phyloP scores from a whole-genome alignment of 345 rosid genomes.

The Lumnitzera littorea region DNA sequence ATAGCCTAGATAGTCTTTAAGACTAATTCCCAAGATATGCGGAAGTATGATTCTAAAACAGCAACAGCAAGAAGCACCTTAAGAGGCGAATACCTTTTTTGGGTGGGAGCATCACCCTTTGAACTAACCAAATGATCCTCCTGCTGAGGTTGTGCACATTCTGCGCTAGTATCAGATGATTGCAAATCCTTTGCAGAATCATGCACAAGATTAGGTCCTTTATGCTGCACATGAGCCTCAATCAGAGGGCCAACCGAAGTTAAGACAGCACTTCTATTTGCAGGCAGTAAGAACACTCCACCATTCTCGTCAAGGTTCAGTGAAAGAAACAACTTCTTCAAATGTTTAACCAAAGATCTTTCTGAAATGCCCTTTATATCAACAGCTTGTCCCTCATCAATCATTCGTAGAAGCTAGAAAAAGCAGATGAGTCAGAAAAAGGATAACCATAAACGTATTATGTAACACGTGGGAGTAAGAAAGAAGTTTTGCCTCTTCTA shows the following conservation, averaged over 20 bases:
- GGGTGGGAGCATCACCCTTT: constrained; percentile 40
- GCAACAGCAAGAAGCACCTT: neutral
- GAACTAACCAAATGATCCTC: neutral
- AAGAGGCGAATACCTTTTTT: constrained; percentile 39
- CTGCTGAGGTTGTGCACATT: constrained; percentile 10
- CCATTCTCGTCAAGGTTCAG: constrained; percentile 58
- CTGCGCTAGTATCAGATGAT: constrained; percentile 12
- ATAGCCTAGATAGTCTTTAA: neutral
- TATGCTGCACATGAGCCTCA: constrained; percentile 25
- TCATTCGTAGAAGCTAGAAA: constrained; percentile 70
- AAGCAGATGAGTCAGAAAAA: neutral
- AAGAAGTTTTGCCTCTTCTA: no score
- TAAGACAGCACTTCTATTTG: constrained; percentile 43
- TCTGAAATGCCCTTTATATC: constrained; percentile 79
- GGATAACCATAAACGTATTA: no score
- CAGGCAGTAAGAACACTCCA: constrained; percentile 56
- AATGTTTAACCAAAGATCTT: constrained; percentile 42
- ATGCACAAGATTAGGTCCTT: constrained; percentile 18
- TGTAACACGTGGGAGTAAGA: no score
- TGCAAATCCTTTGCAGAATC: constrained; percentile 19
- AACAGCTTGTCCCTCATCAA: constrained; percentile 92
- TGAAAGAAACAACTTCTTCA: constrained; percentile 65
- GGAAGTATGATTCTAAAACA: neutral
- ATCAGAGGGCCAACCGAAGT: constrained; percentile 57
- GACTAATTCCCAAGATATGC: neutral